phyloP scores from a whole-genome alignment of 495 filamentous ascomycete genomes.

The Hypomontagnella submonticulosa region DNA sequence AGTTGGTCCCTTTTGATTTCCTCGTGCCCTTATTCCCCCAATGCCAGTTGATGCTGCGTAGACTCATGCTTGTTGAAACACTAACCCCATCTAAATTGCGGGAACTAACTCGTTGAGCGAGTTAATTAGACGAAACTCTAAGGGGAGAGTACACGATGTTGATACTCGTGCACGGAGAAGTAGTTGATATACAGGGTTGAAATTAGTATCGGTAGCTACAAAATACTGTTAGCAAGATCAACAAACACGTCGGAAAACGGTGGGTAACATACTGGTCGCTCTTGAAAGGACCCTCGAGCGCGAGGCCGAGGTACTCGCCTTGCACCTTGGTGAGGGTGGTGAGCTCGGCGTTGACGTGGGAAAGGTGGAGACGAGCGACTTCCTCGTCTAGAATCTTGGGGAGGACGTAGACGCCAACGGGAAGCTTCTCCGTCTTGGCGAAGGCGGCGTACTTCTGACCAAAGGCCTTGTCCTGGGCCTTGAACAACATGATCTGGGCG shows the following conservation, averaged over 20 bases:
- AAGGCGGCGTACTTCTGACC: conserved; percentile 95
- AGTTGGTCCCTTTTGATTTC: conserved; percentile 50
- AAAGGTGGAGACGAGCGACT: conserved; percentile 91
- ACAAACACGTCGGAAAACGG: background rate
- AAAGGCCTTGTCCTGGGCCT: conserved; percentile 87
- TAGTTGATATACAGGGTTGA: conserved; percentile 41
- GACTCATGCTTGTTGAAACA: conserved; percentile 63
- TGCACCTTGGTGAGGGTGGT: conserved; percentile 84
- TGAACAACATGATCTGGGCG: conserved; percentile 98
- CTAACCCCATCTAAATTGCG: conserved; percentile 30
- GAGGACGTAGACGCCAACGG: conserved; percentile 92
- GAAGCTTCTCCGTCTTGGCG: conserved; percentile 86
- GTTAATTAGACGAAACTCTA: conserved; percentile 18
- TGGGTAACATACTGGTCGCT: conserved; percentile 70
- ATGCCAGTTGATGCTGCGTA: conserved; percentile 55
- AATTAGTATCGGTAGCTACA: conserved; percentile 69
- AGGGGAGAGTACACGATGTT: conserved; percentile 16
- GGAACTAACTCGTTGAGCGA: conserved; percentile 5
- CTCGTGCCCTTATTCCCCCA: conserved; percentile 53
- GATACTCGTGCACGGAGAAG: conserved; percentile 41
- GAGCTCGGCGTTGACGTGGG: conserved; percentile 95
- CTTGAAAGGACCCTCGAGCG: conserved; percentile 92
- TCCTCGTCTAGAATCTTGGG: conserved; percentile 99
- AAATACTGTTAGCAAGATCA: conserved; percentile 47
- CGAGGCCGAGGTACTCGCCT: conserved; percentile 92